A percentile compares a stretch with the other conserved stretches of the same genome.
Conservation (phyloP, 495 filamentous ascomycete species). For the Echria macrotheca region DNA sequence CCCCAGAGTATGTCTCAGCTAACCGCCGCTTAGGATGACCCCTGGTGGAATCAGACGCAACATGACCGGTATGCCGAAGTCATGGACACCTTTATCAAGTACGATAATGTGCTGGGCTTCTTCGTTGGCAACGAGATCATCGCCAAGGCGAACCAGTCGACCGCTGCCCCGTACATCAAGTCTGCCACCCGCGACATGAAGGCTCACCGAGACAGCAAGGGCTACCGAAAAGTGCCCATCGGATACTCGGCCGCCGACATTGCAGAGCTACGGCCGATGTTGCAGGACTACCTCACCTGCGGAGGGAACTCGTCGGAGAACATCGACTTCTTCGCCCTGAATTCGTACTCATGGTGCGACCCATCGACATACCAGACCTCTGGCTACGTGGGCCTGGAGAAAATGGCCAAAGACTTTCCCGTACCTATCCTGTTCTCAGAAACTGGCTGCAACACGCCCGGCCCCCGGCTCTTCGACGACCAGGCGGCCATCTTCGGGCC, state of each 20-base stretch:
- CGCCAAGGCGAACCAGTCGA: slow-evolving; percentile 52
- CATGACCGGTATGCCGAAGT: slow-evolving; percentile 61
- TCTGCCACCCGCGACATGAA: slow-evolving; percentile 77
- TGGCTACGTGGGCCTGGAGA: slow-evolving; percentile 64
- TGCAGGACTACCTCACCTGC: slow-evolving; percentile 86
- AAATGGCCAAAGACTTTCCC: slow-evolving; percentile 44
- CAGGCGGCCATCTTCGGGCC: slow-evolving; percentile 69
- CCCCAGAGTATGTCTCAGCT: no score
- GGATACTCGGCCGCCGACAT: slow-evolving; percentile 93
- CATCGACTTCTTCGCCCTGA: slow-evolving; percentile 79
- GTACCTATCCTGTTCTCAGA: slow-evolving; percentile 85
- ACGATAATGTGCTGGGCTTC: slow-evolving; percentile 74
- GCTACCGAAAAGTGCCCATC: slow-evolving; percentile 77
- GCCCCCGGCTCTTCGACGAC: slow-evolving; percentile 69
- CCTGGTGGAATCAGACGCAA: slow-evolving; percentile 67
- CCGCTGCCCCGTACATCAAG: slow-evolving; percentile 75
- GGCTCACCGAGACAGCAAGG: slow-evolving; percentile 68
- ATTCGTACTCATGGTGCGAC: slow-evolving; percentile 87
- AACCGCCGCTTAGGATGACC: slow-evolving; percentile 34
- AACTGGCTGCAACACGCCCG: slow-evolving; percentile 66
- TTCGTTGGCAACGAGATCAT: slow-evolving; percentile 88
- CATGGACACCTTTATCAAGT: slow-evolving; percentile 72
- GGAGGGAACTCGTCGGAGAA: slow-evolving; percentile 60
- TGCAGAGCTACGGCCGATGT: slow-evolving; percentile 69
- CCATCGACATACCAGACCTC: slow-evolving; percentile 56